Conservation (phyloP, 164 flowering plant species). For the Magnolia sinica region DNA sequence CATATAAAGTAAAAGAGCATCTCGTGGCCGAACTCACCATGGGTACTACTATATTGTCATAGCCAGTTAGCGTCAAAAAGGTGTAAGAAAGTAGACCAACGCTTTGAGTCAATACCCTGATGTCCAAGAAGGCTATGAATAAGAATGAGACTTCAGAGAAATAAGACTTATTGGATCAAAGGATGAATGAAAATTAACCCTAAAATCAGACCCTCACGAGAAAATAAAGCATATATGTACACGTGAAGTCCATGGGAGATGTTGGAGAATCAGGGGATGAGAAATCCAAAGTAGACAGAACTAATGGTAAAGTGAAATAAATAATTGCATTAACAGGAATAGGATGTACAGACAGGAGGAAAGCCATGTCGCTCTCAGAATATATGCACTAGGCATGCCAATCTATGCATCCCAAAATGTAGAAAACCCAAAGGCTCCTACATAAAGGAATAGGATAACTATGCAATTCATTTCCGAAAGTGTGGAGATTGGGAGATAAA, state of each 20-base stretch:
- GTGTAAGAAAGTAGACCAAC: constrained; percentile 91
- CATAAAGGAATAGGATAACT: too few relatives aligned
- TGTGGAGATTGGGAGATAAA: too few relatives aligned
- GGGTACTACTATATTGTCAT: constrained; percentile 87
- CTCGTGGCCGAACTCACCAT: constrained; percentile 53
- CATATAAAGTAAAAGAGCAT: neutral
- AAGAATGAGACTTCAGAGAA: neutral
- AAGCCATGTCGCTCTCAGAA: too few relatives aligned
- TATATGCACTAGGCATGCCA: too few relatives aligned
- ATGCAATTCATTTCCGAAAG: too few relatives aligned
- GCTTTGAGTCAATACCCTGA: constrained; percentile 78
- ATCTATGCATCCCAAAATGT: too few relatives aligned
- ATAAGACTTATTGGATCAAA: neutral
- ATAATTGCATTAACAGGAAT: too few relatives aligned
- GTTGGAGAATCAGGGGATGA: neutral
- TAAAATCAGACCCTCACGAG: neutral
- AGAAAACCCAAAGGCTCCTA: too few relatives aligned
- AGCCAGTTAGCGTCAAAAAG: constrained; percentile 61
- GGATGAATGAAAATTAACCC: neutral
- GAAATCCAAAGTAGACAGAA: neutral
- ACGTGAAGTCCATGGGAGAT: neutral
- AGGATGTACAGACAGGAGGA: too few relatives aligned
- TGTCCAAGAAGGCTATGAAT: neutral
- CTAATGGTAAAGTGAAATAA: neutral
- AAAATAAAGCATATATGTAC: neutral